Base-by-base conservation (phyloP, 352 stramenopile species). In the Pythium vanterpoolii region DNA sequence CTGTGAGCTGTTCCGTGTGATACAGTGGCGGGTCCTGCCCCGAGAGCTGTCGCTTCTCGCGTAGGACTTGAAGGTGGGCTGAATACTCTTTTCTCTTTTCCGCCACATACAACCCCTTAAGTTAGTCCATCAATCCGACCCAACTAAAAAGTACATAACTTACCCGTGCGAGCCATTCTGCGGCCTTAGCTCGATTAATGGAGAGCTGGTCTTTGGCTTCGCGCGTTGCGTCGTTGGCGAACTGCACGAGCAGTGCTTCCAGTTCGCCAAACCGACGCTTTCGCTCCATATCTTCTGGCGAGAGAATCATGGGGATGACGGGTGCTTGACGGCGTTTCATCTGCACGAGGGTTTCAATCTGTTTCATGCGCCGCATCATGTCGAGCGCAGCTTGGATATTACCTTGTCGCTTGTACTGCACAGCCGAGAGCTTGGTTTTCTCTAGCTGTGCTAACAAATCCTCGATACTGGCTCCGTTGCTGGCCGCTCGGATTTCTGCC, bases 351-450 rank as follows among this genome's bases (percentile, higher is more conserved):
- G 65, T 64, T 55, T 93, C 74, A 38, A 92, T 81, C 44, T 88
- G 74, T 62, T 93, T 93, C 10, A 76, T 57, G n/a, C 77, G 77
- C 14, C 77, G 73, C 76, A 93, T 79, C 21, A 71, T 74, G 8
- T 79, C 76, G n/a, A 91, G 50, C 1, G 84, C 84, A 23, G 64
- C 78, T 30, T 79, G 53, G n/a, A 86, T 63, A 34, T 86, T 65
- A 13, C 79, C 77, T 21, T 82, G 69, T 21, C 76, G 69, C 52
- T 93, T 93, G 33, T 88, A 44, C 21, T 47, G 45, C 10, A 92
- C 57, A 10, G 82, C 82, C 2, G 52, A 53, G 23, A 72, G 58
- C 50, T 79, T 87, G 19, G 67, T 43, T 11, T 73, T 60, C 30
- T 78, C 49, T 24, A 93, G 53, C 53, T 89, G 76, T n/a, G 51